These are phyloP conservation scores for Tricholoma furcatifolium DNA, from an alignment of 768 basidiomycete genomes.

Conservation along the genomic window DNA sequence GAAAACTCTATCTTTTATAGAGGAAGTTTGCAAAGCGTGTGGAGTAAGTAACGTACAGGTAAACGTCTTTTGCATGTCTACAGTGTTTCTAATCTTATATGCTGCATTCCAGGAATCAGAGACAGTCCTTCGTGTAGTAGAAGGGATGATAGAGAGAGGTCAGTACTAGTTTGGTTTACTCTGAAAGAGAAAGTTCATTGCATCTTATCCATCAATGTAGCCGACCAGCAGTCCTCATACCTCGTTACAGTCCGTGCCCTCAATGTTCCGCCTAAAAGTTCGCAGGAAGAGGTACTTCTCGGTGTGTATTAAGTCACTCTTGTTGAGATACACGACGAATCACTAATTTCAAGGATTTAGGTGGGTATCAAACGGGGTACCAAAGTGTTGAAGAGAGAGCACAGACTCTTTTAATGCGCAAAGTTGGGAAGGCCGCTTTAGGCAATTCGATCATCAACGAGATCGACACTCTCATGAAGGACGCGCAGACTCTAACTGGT, in stretches of 20 bases:
- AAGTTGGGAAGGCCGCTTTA: conserved; percentile 20
- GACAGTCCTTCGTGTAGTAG: background rate
- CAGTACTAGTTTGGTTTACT: background rate
- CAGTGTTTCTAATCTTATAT: background rate
- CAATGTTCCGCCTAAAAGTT: background rate
- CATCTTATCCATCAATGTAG: background rate
- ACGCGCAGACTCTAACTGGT: conserved; percentile 10
- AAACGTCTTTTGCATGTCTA: background rate
- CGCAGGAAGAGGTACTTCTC: conserved; percentile 9
- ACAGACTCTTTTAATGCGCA: conserved; percentile 16
- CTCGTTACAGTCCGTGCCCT: conserved; percentile 1
- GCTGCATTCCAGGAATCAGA: background rate
- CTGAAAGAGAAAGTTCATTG: background rate
- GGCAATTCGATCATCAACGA: conserved; percentile 16
- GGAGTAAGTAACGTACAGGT: conserved; percentile 5
- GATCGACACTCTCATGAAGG: conserved; percentile 18
- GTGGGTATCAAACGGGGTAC: background rate
- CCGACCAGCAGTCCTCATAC: conserved; percentile 2
- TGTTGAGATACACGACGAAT: background rate
- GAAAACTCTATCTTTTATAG: conserved; percentile 1
- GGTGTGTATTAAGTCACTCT: conserved; percentile 5
- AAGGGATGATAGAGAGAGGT: conserved; percentile 7
- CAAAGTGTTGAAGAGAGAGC: conserved; percentile 10
- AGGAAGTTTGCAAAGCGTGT: conserved; percentile 7
- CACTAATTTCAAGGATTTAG: conserved; percentile 1